phyloP scores from a whole-genome alignment of 83 land plant genomes.

The Thuja plicata region DNA sequence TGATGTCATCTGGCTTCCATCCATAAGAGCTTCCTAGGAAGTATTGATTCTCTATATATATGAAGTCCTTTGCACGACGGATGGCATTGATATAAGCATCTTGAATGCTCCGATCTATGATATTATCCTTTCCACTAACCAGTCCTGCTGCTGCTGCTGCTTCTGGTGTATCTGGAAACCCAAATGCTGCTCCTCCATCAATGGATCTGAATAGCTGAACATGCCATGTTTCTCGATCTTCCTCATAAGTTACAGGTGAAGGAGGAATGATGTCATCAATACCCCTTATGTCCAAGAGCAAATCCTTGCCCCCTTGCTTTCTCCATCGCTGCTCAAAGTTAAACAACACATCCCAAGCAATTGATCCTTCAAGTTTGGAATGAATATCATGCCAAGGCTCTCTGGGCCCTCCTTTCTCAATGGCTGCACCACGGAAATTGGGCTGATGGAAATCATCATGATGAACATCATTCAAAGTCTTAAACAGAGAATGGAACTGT shows the following conservation, averaged over 20 bases:
- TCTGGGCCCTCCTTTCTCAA: constrained; percentile 79
- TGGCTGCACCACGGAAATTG: constrained; percentile 45
- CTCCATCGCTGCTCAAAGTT: constrained; percentile 90
- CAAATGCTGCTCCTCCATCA: constrained; percentile 87
- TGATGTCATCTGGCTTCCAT: constrained; percentile 55
- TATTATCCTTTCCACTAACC: constrained; percentile 79
- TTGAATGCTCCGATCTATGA: constrained; percentile 86
- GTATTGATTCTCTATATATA: constrained; percentile 93
- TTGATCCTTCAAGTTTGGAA: constrained; percentile 62
- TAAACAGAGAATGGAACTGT: constrained; percentile 70
- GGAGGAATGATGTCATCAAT: constrained; percentile 54
- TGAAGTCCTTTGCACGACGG: constrained; percentile 79
- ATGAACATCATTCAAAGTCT: constrained; percentile 58
- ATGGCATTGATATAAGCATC: constrained; percentile 93
- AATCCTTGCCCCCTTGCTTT: constrained; percentile 67
- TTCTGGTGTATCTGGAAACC: constrained; percentile 72
- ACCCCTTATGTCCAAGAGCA: constrained; percentile 44
- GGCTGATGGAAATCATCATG: constrained; percentile 88
- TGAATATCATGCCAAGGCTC: constrained; percentile 98
- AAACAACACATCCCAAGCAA: constrained; percentile 85
- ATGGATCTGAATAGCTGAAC: constrained; percentile 89
- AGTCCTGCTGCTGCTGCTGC: constrained; percentile 80
- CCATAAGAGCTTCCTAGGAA: constrained; percentile 85
- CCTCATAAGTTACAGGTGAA: constrained; percentile 47
- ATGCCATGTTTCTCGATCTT: constrained; percentile 79